Conservation (phyloP, 1,284 basidiomycete species). For the Melampsora larici-populina region DNA sequence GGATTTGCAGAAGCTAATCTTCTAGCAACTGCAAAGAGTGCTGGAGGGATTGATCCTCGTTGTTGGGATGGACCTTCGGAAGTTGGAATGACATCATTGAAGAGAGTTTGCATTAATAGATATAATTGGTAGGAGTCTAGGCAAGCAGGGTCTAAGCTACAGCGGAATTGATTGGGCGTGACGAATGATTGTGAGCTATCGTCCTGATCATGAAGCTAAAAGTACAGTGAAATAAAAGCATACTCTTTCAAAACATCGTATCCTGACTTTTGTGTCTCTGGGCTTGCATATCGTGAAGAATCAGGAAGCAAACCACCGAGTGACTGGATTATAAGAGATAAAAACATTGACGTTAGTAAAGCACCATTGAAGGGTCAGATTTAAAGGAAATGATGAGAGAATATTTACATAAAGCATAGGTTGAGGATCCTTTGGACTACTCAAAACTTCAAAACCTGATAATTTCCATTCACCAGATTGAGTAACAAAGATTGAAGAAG, state of each 20-base stretch:
- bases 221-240: constrained; percentile 47
- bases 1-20: constrained; percentile 83
- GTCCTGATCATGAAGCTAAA: too few species aligned
- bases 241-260: constrained; percentile 81
- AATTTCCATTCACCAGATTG: constrained; percentile 93
- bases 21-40: constrained; percentile 77
- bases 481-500: constrained; percentile 79
- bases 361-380: background rate
- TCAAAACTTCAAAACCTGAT: constrained; percentile 88
- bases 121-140: constrained; percentile 83
- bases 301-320: constrained; percentile 50
- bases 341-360: background rate
- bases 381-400: constrained; percentile 33
- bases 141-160: constrained; percentile 67
- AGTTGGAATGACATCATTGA: constrained; percentile 65
- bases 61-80: constrained; percentile 54
- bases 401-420: constrained; percentile 71
- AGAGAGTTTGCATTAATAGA: constrained; percentile 74
- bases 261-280: constrained; percentile 86
- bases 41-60: constrained; percentile 71
- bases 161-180: background rate
- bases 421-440: constrained; percentile 70
- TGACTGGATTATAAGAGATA: constrained; percentile 27
- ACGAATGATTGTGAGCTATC: too few species aligned
- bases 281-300: constrained; percentile 59